phyloP scores from a whole-genome alignment of 257 asterid species.

The Mentha longifolia region DNA sequence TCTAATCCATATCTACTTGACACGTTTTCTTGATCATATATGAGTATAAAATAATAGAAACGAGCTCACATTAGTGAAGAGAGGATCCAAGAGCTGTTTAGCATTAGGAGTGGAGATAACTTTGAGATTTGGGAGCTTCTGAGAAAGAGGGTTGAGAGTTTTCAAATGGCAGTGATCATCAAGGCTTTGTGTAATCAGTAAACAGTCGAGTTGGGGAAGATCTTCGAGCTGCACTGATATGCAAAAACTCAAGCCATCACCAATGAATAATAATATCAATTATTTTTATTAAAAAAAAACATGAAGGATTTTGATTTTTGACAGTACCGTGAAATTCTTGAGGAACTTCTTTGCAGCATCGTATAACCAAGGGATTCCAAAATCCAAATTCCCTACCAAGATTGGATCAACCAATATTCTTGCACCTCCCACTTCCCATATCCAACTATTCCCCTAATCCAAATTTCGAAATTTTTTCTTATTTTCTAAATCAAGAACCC shows the following conservation, averaged over 20 bases:
- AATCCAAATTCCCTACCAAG: constrained; percentile 94
- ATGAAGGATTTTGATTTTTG: background rate
- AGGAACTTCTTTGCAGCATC: constrained; percentile 89
- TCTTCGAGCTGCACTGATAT: constrained; percentile 74
- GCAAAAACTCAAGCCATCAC: constrained; percentile 27
- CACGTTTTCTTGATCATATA: no score
- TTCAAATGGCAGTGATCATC: constrained; percentile 96
- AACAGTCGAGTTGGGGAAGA: constrained; percentile 77
- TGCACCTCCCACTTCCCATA: constrained; percentile 91
- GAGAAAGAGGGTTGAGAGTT: constrained; percentile 82
- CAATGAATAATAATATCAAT: background rate
- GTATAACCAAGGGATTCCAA: constrained; percentile 92
- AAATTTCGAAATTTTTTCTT: background rate
- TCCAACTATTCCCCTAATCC: constrained; percentile 86
- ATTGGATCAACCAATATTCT: constrained; percentile 91
- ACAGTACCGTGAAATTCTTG: constrained; percentile 67
- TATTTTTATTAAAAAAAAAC: background rate
- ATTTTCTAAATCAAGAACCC: background rate
- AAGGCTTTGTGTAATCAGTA: constrained; percentile 94
- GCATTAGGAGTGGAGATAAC: constrained; percentile 91
- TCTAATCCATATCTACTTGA: no score
- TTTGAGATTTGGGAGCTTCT: constrained; percentile 64
- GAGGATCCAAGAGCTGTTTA: constrained; percentile 74
- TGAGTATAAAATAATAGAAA: no score
- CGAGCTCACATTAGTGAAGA: constrained; percentile 63